A percentile compares a stretch with the other conserved stretches of the same genome.
phyloP scores from a whole-genome alignment of 495 filamentous ascomycete genomes.

The Lophiostoma macrostomum region DNA sequence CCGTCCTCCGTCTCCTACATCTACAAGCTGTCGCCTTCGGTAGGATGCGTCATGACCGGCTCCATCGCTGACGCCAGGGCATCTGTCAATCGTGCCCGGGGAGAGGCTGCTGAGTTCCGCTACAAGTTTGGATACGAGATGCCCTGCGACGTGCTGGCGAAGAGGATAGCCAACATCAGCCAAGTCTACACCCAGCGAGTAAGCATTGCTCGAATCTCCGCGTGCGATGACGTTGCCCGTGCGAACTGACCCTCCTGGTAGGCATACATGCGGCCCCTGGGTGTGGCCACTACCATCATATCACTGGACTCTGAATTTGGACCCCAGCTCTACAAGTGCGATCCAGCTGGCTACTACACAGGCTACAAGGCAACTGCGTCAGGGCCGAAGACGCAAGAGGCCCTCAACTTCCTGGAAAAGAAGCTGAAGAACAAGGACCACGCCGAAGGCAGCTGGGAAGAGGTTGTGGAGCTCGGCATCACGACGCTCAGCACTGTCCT shows the following conservation, averaged over 20 bases:
- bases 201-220: conserved; percentile 41
- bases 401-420: conserved; percentile 96
- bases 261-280: conserved; percentile 98
- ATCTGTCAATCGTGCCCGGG: conserved; percentile 83
- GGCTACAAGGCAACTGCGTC: conserved; percentile 98
- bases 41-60: conserved; percentile 97
- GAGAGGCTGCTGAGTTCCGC: conserved; percentile 93
- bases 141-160: conserved; percentile 94
- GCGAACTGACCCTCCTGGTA: conserved; percentile 42
- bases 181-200: conserved; percentile 98
- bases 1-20: conserved; percentile 95
- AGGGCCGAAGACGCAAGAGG: conserved; percentile 97
- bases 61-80: conserved; percentile 97
- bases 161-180: conserved; percentile 96
- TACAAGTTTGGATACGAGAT: conserved; percentile 99
- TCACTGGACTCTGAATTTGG: conserved; percentile 89
- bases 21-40: conserved; percentile 92
- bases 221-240: conserved; percentile 1
- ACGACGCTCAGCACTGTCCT: conserved; percentile 90
- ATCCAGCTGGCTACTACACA: conserved; percentile 95
- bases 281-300: conserved; percentile 90
- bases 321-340: conserved; percentile 97
- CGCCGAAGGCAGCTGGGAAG: conserved; percentile 91
- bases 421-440: conserved; percentile 99
- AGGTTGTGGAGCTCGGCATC: conserved; percentile 95